Evolutionary conservation across 306 rosid species (phyloP), one percentile per base, ranked within the genome.

Genomic region (Trifolium repens): DNA sequence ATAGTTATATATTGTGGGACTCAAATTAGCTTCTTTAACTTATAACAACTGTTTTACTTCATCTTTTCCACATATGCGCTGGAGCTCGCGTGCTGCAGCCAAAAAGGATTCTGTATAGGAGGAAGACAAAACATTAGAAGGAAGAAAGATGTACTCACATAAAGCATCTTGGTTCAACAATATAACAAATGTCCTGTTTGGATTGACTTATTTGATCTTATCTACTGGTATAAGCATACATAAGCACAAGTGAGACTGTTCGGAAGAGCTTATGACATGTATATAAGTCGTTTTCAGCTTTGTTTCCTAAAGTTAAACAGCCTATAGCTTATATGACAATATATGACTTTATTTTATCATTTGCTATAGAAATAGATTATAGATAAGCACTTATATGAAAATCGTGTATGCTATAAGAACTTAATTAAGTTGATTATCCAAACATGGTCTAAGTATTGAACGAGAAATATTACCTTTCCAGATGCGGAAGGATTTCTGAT

Each of bases 11-110:
- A 85, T 75, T 61, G 50, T 61, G 50, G 62, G 69, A 65, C 71
- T 43, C 57, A 62, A 59, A 79, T 65, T 50, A 77, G 71, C 72
- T 55, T 69, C 77, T 67, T 82, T 30, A 30, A 30, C 2, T 30
- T 71, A 82, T 62, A 84, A 58, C 49, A 77, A 52, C 44, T 72
- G 91, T 63, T 81, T 84, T 43, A 74, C 80, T 81, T 89, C 87
- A 59, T 85, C 91, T n/a, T 78, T 80, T 52, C 91, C 88, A 65
- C 90, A 85, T 72, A 88, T 86, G 69, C 91, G 87, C 70, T 83
- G 87, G 72, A 90, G 93, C 84, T 92, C 91, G 14, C 80, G 85
- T 7, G 91, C 87, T 10, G 93, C 89, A 37, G 91, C 92, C 87
- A 88, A 72, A 85, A 87, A 87, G 17, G 88, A 88, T 74, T 89